Conservation (phyloP, 2,329 filamentous ascomycete genomes). For the Diaporthe humulicola region DNA sequence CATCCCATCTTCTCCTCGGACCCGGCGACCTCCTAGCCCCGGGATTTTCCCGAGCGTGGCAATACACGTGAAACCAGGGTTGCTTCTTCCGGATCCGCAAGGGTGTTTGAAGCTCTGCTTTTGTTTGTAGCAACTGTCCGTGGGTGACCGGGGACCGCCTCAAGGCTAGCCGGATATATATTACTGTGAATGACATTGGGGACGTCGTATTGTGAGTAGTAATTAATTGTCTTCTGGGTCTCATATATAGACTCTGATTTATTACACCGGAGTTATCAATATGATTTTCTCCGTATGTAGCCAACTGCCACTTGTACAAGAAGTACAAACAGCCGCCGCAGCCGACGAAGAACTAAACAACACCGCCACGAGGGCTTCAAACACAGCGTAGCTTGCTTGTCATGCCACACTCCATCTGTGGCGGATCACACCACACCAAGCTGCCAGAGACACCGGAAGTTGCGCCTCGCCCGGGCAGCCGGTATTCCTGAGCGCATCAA, state of each 20-base stretch:
- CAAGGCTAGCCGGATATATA: background rate
- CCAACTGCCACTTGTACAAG: too few relatives aligned
- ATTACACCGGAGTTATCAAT: too few relatives aligned
- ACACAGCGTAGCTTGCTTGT: background rate
- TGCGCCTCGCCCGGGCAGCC: background rate
- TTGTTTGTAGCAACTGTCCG: background rate
- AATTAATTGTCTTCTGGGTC: background rate
- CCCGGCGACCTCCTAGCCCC: conserved; percentile 4
- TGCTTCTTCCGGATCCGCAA: background rate
- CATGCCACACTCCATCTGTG: background rate
- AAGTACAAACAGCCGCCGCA: background rate
- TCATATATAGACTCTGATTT: background rate
- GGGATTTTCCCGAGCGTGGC: conserved; percentile 11
- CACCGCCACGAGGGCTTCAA: background rate
- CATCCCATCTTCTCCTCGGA: background rate
- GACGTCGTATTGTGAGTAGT: background rate
- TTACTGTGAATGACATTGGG: background rate
- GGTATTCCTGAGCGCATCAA: conserved; percentile 4
- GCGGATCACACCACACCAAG: background rate
- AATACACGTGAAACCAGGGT: background rate
- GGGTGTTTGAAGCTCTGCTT: background rate
- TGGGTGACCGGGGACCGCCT: too few relatives aligned
- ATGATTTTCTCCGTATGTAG: too few relatives aligned
- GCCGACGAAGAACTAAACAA: background rate
- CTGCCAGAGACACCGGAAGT: background rate